A percentile compares a stretch with the other conserved stretches of the same genome.
These are phyloP conservation scores for Pelargonium nanum DNA, from an alignment of 345 rosid species.

Conservation along the genomic window DNA sequence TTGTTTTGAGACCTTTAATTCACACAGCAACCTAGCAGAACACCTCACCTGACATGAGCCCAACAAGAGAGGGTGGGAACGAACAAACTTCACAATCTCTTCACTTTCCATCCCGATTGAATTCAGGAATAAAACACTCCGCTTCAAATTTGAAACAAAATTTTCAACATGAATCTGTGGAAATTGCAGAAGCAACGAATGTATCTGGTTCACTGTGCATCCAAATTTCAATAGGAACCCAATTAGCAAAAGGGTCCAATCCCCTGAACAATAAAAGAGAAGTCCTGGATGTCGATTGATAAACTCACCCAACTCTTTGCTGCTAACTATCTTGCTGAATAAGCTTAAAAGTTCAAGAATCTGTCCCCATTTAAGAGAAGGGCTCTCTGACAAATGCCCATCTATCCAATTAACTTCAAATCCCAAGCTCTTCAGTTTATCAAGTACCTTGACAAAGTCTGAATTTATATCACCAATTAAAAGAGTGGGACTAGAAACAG, in stretches of 20 bases:
- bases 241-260: conserved; percentile 25
- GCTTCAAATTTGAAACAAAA: conserved; percentile 44
- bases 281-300: conserved; percentile 44
- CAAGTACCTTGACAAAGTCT: conserved; percentile 37
- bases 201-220: conserved; percentile 26
- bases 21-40: conserved; percentile 31
- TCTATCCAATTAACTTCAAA: conserved; percentile 42
- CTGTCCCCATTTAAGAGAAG: conserved; percentile 46
- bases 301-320: conserved; percentile 31
- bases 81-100: conserved; percentile 39
- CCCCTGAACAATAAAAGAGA: conserved; percentile 47
- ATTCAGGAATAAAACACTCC: conserved; percentile 32
- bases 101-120: conserved; percentile 47
- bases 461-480: conserved; percentile 38
- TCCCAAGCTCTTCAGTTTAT: conserved; percentile 34
- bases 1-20: conserved; percentile 44
- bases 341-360: conserved; percentile 34
- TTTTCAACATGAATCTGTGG: conserved; percentile 34
- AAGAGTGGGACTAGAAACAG: conserved; percentile 41
- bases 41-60: conserved; percentile 48
- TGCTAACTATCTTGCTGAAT: conserved; percentile 25
- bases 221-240: conserved; percentile 56
- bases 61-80: conserved; percentile 33
- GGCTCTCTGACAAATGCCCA: conserved; percentile 24
- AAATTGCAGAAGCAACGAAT: conserved; percentile 37